phyloP scores from a whole-genome alignment of 257 asterid species.

The Lycium ferocissimum region DNA sequence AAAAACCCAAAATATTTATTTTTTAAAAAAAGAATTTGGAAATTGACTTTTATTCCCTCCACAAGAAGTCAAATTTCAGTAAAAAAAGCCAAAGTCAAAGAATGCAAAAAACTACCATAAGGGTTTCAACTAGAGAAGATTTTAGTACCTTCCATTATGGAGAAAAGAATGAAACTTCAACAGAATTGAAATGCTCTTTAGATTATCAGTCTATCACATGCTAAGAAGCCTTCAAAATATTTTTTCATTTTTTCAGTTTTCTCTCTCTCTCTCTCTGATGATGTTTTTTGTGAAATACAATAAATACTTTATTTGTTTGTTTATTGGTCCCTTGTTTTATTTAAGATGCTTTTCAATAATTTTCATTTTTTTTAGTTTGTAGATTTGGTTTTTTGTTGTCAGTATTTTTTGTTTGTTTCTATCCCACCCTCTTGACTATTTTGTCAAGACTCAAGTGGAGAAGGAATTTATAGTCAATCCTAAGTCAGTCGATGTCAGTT shows the following conservation, averaged over 20 bases:
- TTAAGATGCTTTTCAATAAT: background rate
- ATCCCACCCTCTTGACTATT: background rate
- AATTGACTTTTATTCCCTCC: background rate
- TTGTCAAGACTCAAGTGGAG: background rate
- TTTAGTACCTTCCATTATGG: conserved; percentile 11
- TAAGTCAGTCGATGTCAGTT: background rate
- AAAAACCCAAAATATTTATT: no score
- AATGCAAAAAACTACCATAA: conserved; percentile 9
- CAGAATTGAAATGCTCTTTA: conserved; percentile 14
- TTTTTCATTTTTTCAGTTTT: background rate
- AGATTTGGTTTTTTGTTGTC: background rate
- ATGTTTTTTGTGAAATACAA: background rate
- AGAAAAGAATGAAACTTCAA: background rate
- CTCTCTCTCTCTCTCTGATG: background rate
- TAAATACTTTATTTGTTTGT: background rate
- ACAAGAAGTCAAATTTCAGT: conserved; percentile 16
- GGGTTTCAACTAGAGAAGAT: no score
- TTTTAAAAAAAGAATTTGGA: background rate
- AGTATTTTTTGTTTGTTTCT: no score
- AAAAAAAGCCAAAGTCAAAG: background rate
- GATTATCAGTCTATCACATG: background rate
- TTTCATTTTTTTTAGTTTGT: background rate
- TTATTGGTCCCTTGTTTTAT: background rate
- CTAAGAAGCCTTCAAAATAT: background rate
- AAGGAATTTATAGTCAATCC: background rate